Percentiles rank a stretch among this genome's conserved stretches.
Evolutionary conservation across 768 basidiomycete genomes (phyloP).

Genomic region (Sporobolomyces pararoseus): DNA sequence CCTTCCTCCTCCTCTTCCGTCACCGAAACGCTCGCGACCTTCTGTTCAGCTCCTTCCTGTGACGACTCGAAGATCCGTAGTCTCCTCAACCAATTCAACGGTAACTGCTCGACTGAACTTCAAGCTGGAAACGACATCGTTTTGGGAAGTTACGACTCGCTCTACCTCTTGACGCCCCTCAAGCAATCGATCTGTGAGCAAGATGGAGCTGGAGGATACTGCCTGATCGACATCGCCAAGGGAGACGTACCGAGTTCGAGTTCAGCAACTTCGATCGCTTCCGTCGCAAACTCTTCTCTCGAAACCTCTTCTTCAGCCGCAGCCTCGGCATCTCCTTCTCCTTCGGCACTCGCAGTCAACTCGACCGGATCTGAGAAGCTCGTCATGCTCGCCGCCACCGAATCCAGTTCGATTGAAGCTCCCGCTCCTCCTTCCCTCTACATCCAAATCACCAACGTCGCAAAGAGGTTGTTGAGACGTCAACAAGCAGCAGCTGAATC

Average conservation of each 20-base stretch:
- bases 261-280: constrained; percentile 43
- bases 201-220: constrained; percentile 66
- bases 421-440: constrained; percentile 24
- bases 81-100: constrained; percentile 66
- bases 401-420: constrained; percentile 42
- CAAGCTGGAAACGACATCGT: constrained; percentile 50
- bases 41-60: constrained; percentile 46
- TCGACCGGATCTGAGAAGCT: constrained; percentile 43
- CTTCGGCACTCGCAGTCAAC: constrained; percentile 50
- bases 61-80: constrained; percentile 56
- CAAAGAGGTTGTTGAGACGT: constrained; percentile 12
- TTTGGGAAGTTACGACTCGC: constrained; percentile 65
- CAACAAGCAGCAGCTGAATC: constrained; percentile 4
- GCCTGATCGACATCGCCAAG: constrained; percentile 57
- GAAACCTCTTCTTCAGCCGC: constrained; percentile 4
- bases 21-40: constrained; percentile 48
- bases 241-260: constrained; percentile 45
- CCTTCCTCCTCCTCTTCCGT: constrained; percentile 46
- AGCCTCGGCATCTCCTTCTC: not conserved
- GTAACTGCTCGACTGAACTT: constrained; percentile 69
- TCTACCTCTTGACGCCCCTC: constrained; percentile 70
- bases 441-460: constrained; percentile 20
- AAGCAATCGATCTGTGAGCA: constrained; percentile 68
- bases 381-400: constrained; percentile 40
- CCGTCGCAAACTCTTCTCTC: not conserved